Percentiles rank a stretch among this genome's conserved stretches.
These are phyloP conservation scores for Elongisporangium senticosum DNA, from an alignment of 352 stramenopile species.

Conservation along the genomic window DNA sequence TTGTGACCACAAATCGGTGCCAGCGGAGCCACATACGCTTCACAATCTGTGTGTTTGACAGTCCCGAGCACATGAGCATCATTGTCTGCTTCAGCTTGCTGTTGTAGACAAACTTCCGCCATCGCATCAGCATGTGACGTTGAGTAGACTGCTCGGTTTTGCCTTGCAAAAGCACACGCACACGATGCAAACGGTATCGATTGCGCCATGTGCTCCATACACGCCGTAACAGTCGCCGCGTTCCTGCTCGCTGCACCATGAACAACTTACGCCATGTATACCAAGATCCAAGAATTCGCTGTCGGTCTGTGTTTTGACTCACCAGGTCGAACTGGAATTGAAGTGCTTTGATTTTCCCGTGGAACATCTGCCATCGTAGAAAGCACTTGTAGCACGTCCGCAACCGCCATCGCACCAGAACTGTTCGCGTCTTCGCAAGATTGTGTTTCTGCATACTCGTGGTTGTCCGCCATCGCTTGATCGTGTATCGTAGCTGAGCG, in stretches of 20 bases:
- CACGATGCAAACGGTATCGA: neutral
- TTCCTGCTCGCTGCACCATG: conserved; percentile 16
- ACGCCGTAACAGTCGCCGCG: conserved; percentile 12
- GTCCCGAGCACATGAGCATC: conserved; percentile 19
- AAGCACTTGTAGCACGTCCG: conserved; percentile 37
- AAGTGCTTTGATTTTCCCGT: neutral
- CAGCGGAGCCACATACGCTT: conserved; percentile 18
- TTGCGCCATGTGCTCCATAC: conserved; percentile 17
- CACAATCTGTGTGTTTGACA: conserved; percentile 11
- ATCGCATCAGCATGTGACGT: conserved; percentile 3
- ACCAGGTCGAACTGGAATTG: conserved; percentile 1
- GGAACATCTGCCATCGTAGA: conserved; percentile 9
- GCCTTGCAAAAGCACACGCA: neutral
- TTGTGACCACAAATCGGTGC: conserved; percentile 9
- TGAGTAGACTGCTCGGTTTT: neutral
- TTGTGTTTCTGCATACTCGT: neutral
- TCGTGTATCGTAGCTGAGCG: conserved; percentile 1
- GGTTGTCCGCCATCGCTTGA: conserved; percentile 12
- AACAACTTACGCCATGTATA: conserved; percentile 34
- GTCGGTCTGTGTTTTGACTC: neutral
- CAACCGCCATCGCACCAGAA: conserved; percentile 32
- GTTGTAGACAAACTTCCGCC: conserved; percentile 21
- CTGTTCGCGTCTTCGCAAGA: neutral
- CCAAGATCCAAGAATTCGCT: conserved; percentile 18
- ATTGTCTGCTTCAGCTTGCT: conserved; percentile 26